A percentile compares a stretch with the other conserved stretches of the same genome.
These are phyloP conservation scores for Backusella morwellensis DNA, from an alignment of 192 early-diverging fungal species.

Conservation along the genomic window DNA sequence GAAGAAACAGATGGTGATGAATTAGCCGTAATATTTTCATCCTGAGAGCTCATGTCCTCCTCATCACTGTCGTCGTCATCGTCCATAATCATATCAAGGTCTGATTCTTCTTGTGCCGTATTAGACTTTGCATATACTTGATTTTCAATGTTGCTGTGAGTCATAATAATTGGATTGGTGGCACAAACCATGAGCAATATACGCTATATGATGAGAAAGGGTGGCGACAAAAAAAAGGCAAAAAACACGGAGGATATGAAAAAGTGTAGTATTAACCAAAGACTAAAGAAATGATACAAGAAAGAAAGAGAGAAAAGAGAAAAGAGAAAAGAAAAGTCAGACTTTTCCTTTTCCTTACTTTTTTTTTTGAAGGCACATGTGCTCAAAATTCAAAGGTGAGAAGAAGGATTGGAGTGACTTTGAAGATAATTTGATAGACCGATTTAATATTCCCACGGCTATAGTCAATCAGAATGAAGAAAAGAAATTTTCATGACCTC, in stretches of 20 bases:
- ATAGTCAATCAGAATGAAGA: not conserved
- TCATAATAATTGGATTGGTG: not conserved
- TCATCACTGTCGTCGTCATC: not conserved
- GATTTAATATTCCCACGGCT: conserved; percentile 1
- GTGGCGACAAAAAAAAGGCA: not conserved
- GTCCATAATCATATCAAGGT: not conserved
- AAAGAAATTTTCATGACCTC: not conserved
- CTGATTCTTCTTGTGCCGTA: not conserved
- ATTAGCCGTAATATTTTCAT: not conserved
- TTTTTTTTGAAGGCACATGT: not conserved
- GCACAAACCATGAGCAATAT: conserved; percentile 12
- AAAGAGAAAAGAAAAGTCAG: not conserved
- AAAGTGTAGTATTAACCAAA: not conserved
- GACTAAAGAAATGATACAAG: not conserved
- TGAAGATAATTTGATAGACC: not conserved
- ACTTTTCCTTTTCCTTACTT: not conserved
- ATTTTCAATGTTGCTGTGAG: not conserved
- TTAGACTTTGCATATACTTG: not conserved
- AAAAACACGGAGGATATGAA: not conserved
- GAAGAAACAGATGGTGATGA: not conserved
- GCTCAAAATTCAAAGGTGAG: not conserved
- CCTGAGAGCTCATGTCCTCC: not conserved
- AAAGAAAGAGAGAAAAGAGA: conserved; percentile 3
- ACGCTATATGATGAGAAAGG: not conserved
- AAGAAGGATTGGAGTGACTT: conserved; percentile 5